Conservation (phyloP, 768 basidiomycete genomes). For the Trametes cinnabarina region DNA sequence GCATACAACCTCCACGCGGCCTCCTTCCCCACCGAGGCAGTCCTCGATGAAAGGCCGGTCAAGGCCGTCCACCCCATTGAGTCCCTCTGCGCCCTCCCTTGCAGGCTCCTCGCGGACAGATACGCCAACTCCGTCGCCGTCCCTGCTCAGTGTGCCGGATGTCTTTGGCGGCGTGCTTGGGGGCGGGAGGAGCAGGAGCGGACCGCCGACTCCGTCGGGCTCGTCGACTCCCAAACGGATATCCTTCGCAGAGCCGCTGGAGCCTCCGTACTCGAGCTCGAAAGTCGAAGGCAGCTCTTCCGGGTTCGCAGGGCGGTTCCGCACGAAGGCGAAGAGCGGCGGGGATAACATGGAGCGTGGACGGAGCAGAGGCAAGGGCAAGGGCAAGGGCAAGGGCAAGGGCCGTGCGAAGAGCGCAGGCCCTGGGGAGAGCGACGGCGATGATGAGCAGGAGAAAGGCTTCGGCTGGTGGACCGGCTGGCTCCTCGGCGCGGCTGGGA, state of each 20-base stretch:
- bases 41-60: slow-evolving; percentile 44
- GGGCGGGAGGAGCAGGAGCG: slow-evolving; percentile 31
- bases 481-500: slow-evolving; percentile 27
- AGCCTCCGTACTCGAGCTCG: slow-evolving; percentile 49
- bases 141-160: slow-evolving; percentile 23
- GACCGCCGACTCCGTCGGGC: slow-evolving; percentile 40
- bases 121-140: slow-evolving; percentile 34
- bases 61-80: slow-evolving; percentile 34
- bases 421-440: slow-evolving; percentile 24
- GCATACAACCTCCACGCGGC: slow-evolving; percentile 59
- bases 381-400: slow-evolving; percentile 37
- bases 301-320: slow-evolving; percentile 24
- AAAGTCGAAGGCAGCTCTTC: slow-evolving; percentile 26
- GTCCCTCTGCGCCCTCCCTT: slow-evolving; percentile 14
- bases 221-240: slow-evolving; percentile 71
- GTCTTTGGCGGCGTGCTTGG: slow-evolving; percentile 24
- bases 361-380: slow-evolving; percentile 23
- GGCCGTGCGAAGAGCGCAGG: slow-evolving; percentile 23
- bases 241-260: slow-evolving; percentile 73
- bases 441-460: slow-evolving; percentile 23
- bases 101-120: neutral
- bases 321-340: slow-evolving; percentile 29
- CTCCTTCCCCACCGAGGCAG: slow-evolving; percentile 58
- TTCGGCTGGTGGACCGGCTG: slow-evolving; percentile 32
- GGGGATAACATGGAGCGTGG: slow-evolving; percentile 12